Percentiles rank a stretch among this genome's conserved stretches.
phyloP scores from a whole-genome alignment of 768 basidiomycete genomes.

The Psilocybe tampanensis region DNA sequence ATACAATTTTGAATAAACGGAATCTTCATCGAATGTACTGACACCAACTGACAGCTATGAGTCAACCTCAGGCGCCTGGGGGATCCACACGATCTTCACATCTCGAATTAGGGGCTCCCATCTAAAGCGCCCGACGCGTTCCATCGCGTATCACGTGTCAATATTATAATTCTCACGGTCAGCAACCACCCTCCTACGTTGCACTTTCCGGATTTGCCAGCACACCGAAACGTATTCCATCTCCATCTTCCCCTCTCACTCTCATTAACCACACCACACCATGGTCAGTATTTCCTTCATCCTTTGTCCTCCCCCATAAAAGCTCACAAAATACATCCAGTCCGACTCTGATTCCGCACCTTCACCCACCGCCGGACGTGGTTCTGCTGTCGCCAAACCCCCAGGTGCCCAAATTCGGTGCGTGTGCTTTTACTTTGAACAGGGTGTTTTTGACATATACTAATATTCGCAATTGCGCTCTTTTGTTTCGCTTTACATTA shows the following conservation, averaged over 20 bases:
- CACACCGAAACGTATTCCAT: slow-evolving; percentile 23
- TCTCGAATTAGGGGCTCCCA: background rate
- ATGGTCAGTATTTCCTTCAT: slow-evolving; percentile 42
- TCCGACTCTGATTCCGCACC: slow-evolving; percentile 80
- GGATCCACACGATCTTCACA: too few relatives aligned
- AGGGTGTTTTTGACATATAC: too few relatives aligned
- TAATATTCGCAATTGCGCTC: too few relatives aligned
- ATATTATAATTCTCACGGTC: slow-evolving; percentile 29
- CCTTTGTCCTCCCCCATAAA: background rate
- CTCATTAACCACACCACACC: slow-evolving; percentile 19
- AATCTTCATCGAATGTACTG: too few relatives aligned
- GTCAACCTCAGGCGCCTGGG: too few relatives aligned
- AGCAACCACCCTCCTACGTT: slow-evolving; percentile 22
- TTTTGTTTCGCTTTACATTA: slow-evolving; percentile 29
- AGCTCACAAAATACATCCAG: slow-evolving; percentile 38
- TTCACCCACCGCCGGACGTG: slow-evolving; percentile 40
- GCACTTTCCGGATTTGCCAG: slow-evolving; percentile 32
- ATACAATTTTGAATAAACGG: too few relatives aligned
- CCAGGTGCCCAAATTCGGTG: slow-evolving; percentile 87
- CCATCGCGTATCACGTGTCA: slow-evolving; percentile 29
- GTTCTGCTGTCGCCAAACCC: slow-evolving; percentile 65
- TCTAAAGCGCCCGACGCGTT: slow-evolving; percentile 28
- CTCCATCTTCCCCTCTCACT: slow-evolving; percentile 19
- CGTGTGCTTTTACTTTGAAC: slow-evolving; percentile 25
- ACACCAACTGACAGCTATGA: too few relatives aligned